Base-by-base conservation (phyloP, 78 protist genomes). In the Paulinella micropora region DNA sequence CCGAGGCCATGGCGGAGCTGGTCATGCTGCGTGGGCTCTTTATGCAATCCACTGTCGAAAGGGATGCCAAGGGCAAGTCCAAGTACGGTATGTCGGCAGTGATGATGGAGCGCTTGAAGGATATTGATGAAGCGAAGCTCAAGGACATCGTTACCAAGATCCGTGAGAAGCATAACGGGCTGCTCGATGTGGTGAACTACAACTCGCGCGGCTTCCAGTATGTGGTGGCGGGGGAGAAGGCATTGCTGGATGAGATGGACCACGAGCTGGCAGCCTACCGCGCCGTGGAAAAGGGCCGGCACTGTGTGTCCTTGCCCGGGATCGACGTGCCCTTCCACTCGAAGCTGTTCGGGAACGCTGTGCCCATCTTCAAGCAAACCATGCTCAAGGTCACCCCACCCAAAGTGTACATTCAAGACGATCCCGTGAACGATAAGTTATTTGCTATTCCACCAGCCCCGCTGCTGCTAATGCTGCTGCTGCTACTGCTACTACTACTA, bases 271-370 rank as follows among this genome's bases (percentile, higher is more conserved):
- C 67, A 3, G 6, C n/a, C n/a, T 9, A 3, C 81, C 23, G 81
- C 81, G 2, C 67, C 6, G 67, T 6, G 67, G 3, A 3, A 41
- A 41, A 6, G n/a, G n/a, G n/a, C n/a, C n/a, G n/a, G n/a, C n/a
- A n/a, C n/a, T n/a, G n/a, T n/a, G n/a, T n/a, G 39, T 94, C 92
- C 41, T 92, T 94, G 1, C 89, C 89, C 34, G 94, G 94, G 39
- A 94, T 94, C 79, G 95, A 94, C 89, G 94, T 94, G 39, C 95
- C 95, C 28, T 94, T 94, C 94, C 95, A 94, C 90, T 89, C 92
- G 23, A 0, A 40, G 34, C 83, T 91, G 69, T 64, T 94, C 67
- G 86, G 51, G n/a, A 1, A 37, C 26, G 94, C 92, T 36, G 95
- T 93, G 26, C 88, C 90, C n/a, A 82, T 90, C 29, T 93, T 93